phyloP scores from a whole-genome alignment of 441 rosid species.

The Sinapis alba region DNA sequence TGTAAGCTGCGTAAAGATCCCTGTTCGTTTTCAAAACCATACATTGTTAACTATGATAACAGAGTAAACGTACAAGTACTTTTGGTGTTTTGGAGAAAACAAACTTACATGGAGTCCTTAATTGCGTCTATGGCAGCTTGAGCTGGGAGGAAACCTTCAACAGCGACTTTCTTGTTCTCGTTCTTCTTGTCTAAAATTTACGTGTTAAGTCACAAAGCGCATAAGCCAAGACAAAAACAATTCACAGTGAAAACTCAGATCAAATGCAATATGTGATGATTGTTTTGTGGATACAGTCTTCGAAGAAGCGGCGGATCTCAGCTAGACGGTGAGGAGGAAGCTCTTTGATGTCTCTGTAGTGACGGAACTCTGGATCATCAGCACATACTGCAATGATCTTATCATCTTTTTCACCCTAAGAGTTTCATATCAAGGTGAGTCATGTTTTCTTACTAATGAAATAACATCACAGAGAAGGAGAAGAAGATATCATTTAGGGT shows the following conservation, averaged over 20 bases:
- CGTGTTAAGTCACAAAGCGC: conserved; percentile 36
- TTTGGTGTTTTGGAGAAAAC: background rate
- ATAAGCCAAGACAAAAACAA: background rate
- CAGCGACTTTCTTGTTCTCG: conserved; percentile 95
- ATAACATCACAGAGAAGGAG: background rate
- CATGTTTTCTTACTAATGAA: conserved; percentile 12
- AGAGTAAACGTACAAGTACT: background rate
- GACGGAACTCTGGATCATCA: conserved; percentile 98
- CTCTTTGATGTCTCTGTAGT: conserved; percentile 88
- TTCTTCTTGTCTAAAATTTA: conserved; percentile 82
- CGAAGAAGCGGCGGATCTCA: conserved; percentile 97
- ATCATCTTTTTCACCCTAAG: conserved; percentile 95
- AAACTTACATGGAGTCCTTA: conserved; percentile 82
- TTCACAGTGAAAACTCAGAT: background rate
- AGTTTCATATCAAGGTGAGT: conserved; percentile 1
- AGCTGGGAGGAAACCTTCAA: conserved; percentile 88
- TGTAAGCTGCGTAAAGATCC: conserved; percentile 95
- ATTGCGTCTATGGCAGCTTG: conserved; percentile 76
- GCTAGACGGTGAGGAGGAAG: conserved; percentile 99
- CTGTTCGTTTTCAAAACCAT: conserved; percentile 48
- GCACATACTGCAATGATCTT: conserved; percentile 98
- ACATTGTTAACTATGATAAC: background rate
- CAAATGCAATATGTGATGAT: conserved; percentile 23
- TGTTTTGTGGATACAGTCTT: conserved; percentile 81
- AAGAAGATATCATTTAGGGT: background rate